Conservation (phyloP, 345 rosid species). For the Erysimum cheiranthoides region DNA sequence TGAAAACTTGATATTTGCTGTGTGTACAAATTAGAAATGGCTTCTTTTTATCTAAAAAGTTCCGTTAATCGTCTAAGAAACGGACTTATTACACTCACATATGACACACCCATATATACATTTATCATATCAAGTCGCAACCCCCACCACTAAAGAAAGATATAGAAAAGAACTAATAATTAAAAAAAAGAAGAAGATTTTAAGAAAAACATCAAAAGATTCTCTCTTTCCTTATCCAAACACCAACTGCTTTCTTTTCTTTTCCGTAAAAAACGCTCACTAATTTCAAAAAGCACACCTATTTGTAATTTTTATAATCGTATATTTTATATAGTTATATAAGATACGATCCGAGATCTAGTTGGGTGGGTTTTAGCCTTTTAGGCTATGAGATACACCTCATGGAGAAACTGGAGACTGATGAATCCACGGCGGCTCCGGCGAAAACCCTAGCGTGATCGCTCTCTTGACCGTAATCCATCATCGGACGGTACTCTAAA, state of each 20-base stretch:
- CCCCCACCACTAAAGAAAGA: conserved; percentile 28
- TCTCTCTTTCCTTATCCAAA: conserved; percentile 35
- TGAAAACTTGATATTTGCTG: neutral
- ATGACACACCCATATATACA: conserved; percentile 17
- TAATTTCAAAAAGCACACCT: conserved; percentile 21
- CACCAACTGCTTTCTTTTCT: conserved; percentile 28
- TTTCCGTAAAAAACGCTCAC: conserved; percentile 33
- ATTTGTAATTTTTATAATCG: neutral
- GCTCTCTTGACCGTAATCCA: conserved; percentile 78
- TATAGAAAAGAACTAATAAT: neutral
- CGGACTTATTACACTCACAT: conserved; percentile 11
- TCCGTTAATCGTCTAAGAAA: neutral
- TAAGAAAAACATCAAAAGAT: conserved; percentile 18
- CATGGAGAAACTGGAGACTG: conserved; percentile 61
- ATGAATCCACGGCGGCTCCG: conserved; percentile 57
- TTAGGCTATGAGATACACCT: conserved; percentile 62
- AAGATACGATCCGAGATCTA: conserved; percentile 33
- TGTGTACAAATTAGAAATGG: neutral
- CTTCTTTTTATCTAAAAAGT: neutral
- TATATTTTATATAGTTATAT: conserved; percentile 37
- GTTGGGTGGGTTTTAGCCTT: neutral
- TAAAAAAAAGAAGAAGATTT: neutral
- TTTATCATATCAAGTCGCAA: conserved; percentile 5
- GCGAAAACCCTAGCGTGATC: conserved; percentile 65
- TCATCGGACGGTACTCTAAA: conserved; percentile 74